Base-by-base conservation (phyloP, 345 rosid genomes). In the Populus alba region DNA sequence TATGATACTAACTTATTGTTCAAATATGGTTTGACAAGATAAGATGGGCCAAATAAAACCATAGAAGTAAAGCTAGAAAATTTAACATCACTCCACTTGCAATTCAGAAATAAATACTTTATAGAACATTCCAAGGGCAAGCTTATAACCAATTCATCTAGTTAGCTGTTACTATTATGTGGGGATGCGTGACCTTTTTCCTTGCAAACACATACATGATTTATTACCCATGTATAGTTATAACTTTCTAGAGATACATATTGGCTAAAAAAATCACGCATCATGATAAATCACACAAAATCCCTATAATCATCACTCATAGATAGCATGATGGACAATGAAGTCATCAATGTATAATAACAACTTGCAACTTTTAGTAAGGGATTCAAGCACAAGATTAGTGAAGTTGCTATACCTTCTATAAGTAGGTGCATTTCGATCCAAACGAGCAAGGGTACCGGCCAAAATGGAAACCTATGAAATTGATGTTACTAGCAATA, bases 391-490 rank as follows among this genome's bases (percentile, higher is more conserved):
- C 49, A 4, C 5, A 15, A 61, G 51, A 37, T 3, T 8, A 20
- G 3, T n/a, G 59, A 57, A 61, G n/a, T 29, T 55, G 78, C 39
- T 67, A 74, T 90, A 95, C 99, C 87, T 93, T 86, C 86, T 89
- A 81, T 92, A 93, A 65, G 85, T 91, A 75, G 98, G 97, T 82
- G 98, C 99, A 86, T 93, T 97, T 76, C 99, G 87, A 84, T 95
- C 99, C 90, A 93, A 88, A 82, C 97, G 98, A 76, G 97, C 97
- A 75, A 95, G 87, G 78, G 99, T 95, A 67, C 98, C 98, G 67
- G 99, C 99, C 87, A 95, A 87, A 81, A 95, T 93, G 35, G 99
- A 95, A 75, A 95, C 97, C 99, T 95, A 91, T 82, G 80, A 80
- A 79, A 49, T 17, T 49, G 20, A 49, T 49, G 55, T 49, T 49